phyloP scores from a whole-genome alignment of 176 grass and related monocot species.

The Guadua angustifolia region DNA sequence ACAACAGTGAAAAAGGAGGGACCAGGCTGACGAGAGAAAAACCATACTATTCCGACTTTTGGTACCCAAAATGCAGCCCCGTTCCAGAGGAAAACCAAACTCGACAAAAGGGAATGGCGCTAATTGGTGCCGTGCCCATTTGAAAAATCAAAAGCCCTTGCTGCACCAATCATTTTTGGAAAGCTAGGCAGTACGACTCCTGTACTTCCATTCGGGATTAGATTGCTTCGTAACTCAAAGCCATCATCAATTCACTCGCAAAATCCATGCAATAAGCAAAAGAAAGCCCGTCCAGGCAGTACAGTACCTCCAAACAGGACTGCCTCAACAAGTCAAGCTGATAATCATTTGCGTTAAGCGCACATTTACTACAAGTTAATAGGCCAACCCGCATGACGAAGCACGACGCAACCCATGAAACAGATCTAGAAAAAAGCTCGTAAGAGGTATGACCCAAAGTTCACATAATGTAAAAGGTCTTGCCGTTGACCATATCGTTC shows the following conservation, averaged over 20 bases:
- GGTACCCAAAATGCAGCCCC: not conserved
- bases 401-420: conserved; percentile 14
- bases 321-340: not conserved
- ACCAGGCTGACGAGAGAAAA: not conserved
- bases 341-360: not conserved
- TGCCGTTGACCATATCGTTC: conserved; percentile 50
- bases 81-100: not conserved
- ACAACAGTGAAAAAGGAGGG: not conserved
- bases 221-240: not conserved
- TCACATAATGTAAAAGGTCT: conserved; percentile 38
- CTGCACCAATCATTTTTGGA: not conserved
- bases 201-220: not conserved
- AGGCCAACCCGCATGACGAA: conserved; percentile 31
- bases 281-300: too few species aligned
- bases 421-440: conserved; percentile 36
- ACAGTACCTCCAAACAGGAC: not conserved
- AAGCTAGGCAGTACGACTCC: not conserved
- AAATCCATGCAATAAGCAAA: too few species aligned
- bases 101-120: not conserved
- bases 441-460: conserved; percentile 34
- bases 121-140: not conserved
- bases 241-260: too few species aligned
- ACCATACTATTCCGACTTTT: not conserved
- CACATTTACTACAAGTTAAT: conserved; percentile 23
- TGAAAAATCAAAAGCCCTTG: not conserved